phyloP scores from a whole-genome alignment of 139 green algal genomes.

The Chara braunii region DNA sequence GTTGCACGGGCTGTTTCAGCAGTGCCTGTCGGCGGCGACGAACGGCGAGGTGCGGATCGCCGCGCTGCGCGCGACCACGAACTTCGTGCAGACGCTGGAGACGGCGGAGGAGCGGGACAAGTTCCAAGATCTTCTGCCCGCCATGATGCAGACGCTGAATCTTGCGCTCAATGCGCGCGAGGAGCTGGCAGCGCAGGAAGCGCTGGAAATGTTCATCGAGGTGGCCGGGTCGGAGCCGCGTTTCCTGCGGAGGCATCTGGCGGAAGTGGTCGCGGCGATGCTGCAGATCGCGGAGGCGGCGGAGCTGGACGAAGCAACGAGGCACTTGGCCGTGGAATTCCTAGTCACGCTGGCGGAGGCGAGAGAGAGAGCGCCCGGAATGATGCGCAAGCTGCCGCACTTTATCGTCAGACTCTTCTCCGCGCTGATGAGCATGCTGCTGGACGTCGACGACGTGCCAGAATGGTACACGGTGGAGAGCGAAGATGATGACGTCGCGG shows the following conservation, averaged over 20 bases:
- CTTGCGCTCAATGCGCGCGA: conserved; percentile 60
- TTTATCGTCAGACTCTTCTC: conserved; percentile 75
- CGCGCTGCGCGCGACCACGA: conserved; percentile 55
- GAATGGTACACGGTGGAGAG: conserved; percentile 59
- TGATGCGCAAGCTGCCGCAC: conserved; percentile 88
- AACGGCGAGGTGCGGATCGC: conserved; percentile 59
- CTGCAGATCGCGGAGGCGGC: conserved; percentile 48
- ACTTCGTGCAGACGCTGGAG: conserved; percentile 69
- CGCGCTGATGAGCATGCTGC: conserved; percentile 71
- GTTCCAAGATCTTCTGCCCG: conserved; percentile 66
- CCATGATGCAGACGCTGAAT: conserved; percentile 66
- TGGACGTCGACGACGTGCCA: conserved; percentile 88
- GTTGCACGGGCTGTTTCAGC: conserved; percentile 41
- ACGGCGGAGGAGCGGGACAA: conserved; percentile 58
- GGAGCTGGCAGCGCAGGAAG: conserved; percentile 65
- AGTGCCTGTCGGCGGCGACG: conserved; percentile 15
- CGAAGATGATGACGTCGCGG: conserved; percentile 48
- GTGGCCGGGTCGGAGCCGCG: conserved; percentile 77
- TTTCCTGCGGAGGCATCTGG: conserved; percentile 80
- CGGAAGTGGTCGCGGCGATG: conserved; percentile 74
- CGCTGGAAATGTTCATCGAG: conserved; percentile 90
- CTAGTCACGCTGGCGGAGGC: conserved; percentile 90
- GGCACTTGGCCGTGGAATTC: conserved; percentile 81
- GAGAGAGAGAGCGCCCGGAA: conserved; percentile 78
- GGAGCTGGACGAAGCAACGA: conserved; percentile 54